These are phyloP conservation scores for Talaromyces sp. DNA, from an alignment of 2,329 filamentous ascomycete genomes.

Conservation along the genomic window DNA sequence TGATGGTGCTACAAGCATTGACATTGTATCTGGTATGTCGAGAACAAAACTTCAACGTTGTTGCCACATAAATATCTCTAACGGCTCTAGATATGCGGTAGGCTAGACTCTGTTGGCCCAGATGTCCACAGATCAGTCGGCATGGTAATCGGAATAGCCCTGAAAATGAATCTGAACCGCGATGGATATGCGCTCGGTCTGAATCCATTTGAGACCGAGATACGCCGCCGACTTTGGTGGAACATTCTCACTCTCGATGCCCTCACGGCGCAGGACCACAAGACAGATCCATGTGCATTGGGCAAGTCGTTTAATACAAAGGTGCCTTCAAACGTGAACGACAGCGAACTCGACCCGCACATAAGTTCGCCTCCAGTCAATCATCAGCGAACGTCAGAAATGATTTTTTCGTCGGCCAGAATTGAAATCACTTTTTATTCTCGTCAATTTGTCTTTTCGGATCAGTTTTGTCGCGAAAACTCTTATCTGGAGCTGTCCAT, in stretches of 20 bases:
- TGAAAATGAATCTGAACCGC: slow-evolving; percentile 57
- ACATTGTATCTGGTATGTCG: slow-evolving; percentile 17
- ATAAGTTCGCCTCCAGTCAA: slow-evolving; percentile 11
- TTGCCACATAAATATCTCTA: not conserved
- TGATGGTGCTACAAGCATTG: slow-evolving; percentile 17
- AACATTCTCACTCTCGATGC: slow-evolving; percentile 37
- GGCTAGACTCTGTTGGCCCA: slow-evolving; percentile 13
- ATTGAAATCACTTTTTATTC: slow-evolving; percentile 17
- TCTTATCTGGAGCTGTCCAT: slow-evolving; percentile 11
- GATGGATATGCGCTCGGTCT: slow-evolving; percentile 51
- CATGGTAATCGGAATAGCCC: slow-evolving; percentile 35
- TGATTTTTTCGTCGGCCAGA: slow-evolving; percentile 19
- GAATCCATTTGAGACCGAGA: slow-evolving; percentile 55
- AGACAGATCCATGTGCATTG: slow-evolving; percentile 20
- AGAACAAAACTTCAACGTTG: not conserved
- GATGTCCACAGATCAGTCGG: slow-evolving; percentile 11
- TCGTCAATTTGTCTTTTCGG: slow-evolving; percentile 18
- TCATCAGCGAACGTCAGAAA: slow-evolving; percentile 16
- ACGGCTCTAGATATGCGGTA: slow-evolving; percentile 13
- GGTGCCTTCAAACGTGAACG: slow-evolving; percentile 22
- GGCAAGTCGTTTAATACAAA: slow-evolving; percentile 20
- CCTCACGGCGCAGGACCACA: slow-evolving; percentile 23
- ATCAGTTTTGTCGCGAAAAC: slow-evolving; percentile 16
- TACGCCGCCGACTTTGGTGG: slow-evolving; percentile 58
- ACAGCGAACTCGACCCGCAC: slow-evolving; percentile 17